Base-by-base conservation (phyloP, 257 asterid species). In the Solanum appendiculatum region DNA sequence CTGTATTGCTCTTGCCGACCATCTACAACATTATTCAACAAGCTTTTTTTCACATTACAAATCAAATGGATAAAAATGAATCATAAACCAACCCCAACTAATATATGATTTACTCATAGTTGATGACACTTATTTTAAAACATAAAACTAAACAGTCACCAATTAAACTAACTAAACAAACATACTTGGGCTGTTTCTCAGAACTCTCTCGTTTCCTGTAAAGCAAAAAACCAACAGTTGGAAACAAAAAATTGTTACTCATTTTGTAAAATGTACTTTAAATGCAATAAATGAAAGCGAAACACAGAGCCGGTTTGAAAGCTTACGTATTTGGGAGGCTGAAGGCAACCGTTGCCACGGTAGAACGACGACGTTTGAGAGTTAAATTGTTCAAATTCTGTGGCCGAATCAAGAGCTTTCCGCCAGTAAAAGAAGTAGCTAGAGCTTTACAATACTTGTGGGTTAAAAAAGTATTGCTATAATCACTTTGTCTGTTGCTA, bases 1-100 rank as follows among this genome's bases (percentile, higher is more conserved):
- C 93, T 94, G 95, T 82, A 97, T 94, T 46, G 99, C 89, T 92
- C 98, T 94, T 4, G 97, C 94, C 10, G 99, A 95, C 98, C 98
- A 97, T 93, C 99, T 97, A 81, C 72, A 86, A 27, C 86, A 64
- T 44, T 86, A 29, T 40, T 74, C 73, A 86, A 66, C 6, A 33
- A 63, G 18, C 31, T 69, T 70, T 29, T 51, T 75, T n/a, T 80
- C 36, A 46, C 63, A 80, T 80, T 31, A 27, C 7, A 46, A 78
- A 46, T 10, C 68, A 80, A 29, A 80, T 46, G 85, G 42, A 29
- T 80, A 80, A 5, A 46, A 2, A 80, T 29, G 27, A 80, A 29
- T 80, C 68, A 46, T 9, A 80, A 46, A 27, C 66, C 20, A 7
- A 80, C 42, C 58, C 85, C 66, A 29, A 29, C 42, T 46, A 29